A percentile compares a stretch with the other conserved stretches of the same genome.
These are phyloP conservation scores for Ogataea siamensis DNA, from an alignment of 805 yeast genomes.

Conservation along the genomic window DNA sequence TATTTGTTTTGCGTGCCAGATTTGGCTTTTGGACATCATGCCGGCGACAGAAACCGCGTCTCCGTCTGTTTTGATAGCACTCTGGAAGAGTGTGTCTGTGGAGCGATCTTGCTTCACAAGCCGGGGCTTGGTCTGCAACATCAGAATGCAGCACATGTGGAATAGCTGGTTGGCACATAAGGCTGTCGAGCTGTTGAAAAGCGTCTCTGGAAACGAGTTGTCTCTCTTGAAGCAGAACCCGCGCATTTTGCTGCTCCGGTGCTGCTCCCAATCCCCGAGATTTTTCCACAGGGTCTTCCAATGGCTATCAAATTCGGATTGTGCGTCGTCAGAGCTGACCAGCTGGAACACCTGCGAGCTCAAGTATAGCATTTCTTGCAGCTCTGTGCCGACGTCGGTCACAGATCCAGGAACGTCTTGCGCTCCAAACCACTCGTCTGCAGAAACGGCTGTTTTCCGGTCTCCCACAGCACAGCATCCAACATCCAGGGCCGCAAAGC, in stretches of 20 bases:
- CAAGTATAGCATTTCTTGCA: conserved; percentile 22
- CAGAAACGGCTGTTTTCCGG: conserved; percentile 12
- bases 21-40: conserved; percentile 28
- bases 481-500: conserved; percentile 42
- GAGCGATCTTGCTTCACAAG: conserved; percentile 13
- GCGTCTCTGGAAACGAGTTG: conserved; percentile 39
- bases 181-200: conserved; percentile 40
- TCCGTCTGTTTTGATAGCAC: conserved; percentile 14
- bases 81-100: conserved; percentile 16
- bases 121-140: conserved; percentile 42
- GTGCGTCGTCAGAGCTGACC: conserved; percentile 27
- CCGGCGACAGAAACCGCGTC: conserved; percentile 12
- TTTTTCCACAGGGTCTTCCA: conserved; percentile 43
- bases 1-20: conserved; percentile 42
- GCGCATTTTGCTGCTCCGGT: conserved; percentile 37
- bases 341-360: conserved; percentile 37
- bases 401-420: conserved; percentile 1
- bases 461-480: conserved; percentile 34
- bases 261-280: conserved; percentile 37
- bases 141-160: conserved; percentile 41
- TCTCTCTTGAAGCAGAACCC: conserved; percentile 28
- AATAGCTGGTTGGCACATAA: conserved; percentile 41
- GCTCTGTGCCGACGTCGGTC: conserved; percentile 8
- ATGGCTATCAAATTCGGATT: conserved; percentile 33
- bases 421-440: conserved; percentile 16